These are phyloP conservation scores for Fallopia convolvulus DNA, from an alignment of 148 eudicot genomes.

Conservation along the genomic window DNA sequence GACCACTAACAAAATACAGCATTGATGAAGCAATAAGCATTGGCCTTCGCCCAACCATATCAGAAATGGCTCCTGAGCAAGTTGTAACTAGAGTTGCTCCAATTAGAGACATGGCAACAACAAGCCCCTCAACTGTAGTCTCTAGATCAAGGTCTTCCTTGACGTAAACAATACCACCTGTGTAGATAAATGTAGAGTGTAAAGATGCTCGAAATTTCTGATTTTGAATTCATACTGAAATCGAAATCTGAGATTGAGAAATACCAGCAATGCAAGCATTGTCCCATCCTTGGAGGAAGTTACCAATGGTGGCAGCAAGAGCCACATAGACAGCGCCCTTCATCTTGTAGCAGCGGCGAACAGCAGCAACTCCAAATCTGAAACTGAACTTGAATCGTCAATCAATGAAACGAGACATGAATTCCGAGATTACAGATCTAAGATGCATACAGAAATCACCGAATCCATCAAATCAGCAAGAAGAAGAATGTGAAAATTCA, in stretches of 20 bases:
- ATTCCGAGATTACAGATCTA: slow-evolving; percentile 1
- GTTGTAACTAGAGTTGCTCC: slow-evolving; percentile 85
- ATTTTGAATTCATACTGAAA: neutral
- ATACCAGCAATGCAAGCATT: slow-evolving; percentile 79
- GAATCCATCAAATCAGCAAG: neutral
- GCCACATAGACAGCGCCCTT: slow-evolving; percentile 66
- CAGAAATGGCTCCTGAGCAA: slow-evolving; percentile 79
- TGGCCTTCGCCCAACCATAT: slow-evolving; percentile 76
- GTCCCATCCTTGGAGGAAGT: slow-evolving; percentile 80
- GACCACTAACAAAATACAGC: slow-evolving; percentile 60
- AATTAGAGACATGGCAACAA: slow-evolving; percentile 92
- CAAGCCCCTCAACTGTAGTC: slow-evolving; percentile 63
- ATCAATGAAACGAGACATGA: neutral
- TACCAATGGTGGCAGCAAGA: slow-evolving; percentile 66
- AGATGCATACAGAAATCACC: neutral
- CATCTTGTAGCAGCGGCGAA: slow-evolving; percentile 27
- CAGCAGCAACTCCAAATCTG: slow-evolving; percentile 12
- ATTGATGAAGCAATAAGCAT: slow-evolving; percentile 72
- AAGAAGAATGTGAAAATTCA: neutral
- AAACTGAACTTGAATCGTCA: neutral
- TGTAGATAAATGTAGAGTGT: slow-evolving; percentile 11
- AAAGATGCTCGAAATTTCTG: neutral
- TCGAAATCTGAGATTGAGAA: neutral
- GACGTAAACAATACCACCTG: slow-evolving; percentile 74
- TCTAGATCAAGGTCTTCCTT: slow-evolving; percentile 50